Evolutionary conservation across 257 asterid genomes (phyloP), one percentile per base, ranked within the genome.

Genomic region (Lantana camara): DNA sequence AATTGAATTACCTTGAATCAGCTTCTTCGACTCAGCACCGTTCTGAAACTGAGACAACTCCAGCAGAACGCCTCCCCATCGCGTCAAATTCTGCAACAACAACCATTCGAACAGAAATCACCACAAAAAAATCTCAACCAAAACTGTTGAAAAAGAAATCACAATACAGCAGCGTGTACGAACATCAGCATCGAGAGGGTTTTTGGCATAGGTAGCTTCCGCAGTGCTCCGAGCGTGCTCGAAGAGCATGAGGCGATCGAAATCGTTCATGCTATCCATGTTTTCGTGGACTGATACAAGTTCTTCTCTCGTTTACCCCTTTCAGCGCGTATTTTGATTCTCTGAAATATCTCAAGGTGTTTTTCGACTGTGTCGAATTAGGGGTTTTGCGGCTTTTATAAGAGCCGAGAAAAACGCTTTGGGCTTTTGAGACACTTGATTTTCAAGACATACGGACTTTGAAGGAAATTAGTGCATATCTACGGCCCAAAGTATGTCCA

Each of bases 51-150:
- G 97, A 29, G 99, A 87, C 10, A 90, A 67, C 80, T 93, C 99
- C 49, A 93, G 78, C 70, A 93, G 54, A 23, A 90, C 90, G 30
- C 95, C 92, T 21, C 95, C 97, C 99, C 97, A 93, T 85, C 84
- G 81, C 22, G 94, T 85, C 65, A 93, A 79, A 71, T 90, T 93
- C 97, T 93, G 79, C 76, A 78, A 35, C 72, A 73, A 68, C 23
- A 58, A 68, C 3, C n/a, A 7, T 9, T 3, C 23, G 15, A 62
- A 57, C 35, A 55, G 21, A 13, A 55, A 41, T 23, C 35, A 38
- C 4, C 13, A 54, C 15, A 9, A 0, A 27, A 35, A 44, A 16
- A 8, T 9, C 16, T 15, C 5, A 44, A 21, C 22, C 5, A 11
- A 49, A 42, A 5, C 9, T 1, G 10, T 4, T 4, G 20, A 13